A percentile compares a stretch with the other conserved stretches of the same genome.
These are phyloP conservation scores for Colletotrichum melonis DNA, from an alignment of 2,329 filamentous ascomycete genomes.

Conservation along the genomic window DNA sequence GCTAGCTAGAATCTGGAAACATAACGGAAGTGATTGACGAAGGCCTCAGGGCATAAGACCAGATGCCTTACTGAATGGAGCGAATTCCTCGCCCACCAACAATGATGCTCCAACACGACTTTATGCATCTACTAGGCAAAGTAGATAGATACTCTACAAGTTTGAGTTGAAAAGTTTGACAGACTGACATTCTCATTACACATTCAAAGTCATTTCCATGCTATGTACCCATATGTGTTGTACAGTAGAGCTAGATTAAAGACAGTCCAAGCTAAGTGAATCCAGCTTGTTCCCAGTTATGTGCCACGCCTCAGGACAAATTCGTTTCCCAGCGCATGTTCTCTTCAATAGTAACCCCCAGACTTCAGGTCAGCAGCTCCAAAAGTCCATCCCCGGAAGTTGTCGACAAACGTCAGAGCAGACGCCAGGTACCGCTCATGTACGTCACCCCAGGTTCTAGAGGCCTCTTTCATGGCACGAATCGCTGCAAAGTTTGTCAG, in stretches of 20 bases:
- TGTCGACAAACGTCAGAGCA: conserved; percentile 78
- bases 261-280: background rate
- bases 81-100: too few relatives aligned
- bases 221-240: conserved; percentile 8
- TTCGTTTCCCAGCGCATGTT: background rate
- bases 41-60: too few relatives aligned
- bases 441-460: conserved; percentile 79
- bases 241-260: background rate
- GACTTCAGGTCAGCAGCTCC: conserved; percentile 35
- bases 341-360: background rate
- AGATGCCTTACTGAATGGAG: too few relatives aligned
- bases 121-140: background rate
- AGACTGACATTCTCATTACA: background rate
- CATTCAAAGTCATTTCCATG: conserved; percentile 2
- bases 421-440: conserved; percentile 74
- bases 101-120: too few relatives aligned
- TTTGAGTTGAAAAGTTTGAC: background rate
- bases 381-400: conserved; percentile 75
- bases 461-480: conserved; percentile 79
- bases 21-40: too few relatives aligned
- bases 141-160: background rate
- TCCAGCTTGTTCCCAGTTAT: background rate
- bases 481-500: conserved; percentile 67
- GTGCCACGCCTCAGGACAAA: background rate
- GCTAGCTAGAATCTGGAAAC: too few relatives aligned